Percentiles rank a stretch among this genome's conserved stretches.
phyloP scores from a whole-genome alignment of 371 early-diverging fungal species.

The Lichtheimia hyalospora region DNA sequence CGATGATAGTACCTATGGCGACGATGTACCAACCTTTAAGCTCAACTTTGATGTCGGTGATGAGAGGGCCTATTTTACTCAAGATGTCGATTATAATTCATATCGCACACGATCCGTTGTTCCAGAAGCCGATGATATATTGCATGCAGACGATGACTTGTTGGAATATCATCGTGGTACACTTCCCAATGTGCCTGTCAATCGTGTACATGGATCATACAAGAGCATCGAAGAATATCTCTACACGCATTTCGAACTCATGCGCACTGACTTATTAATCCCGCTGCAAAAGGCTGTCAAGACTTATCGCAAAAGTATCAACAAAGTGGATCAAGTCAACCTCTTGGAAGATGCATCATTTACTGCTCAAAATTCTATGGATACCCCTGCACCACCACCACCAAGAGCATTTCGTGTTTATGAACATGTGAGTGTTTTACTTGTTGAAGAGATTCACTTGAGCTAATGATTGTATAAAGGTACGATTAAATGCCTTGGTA shows the following conservation, averaged over 20 bases:
- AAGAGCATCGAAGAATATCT: constrained; percentile 58
- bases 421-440: constrained; percentile 30
- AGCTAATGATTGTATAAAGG: constrained; percentile 23
- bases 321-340: constrained; percentile 7
- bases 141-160: constrained; percentile 9
- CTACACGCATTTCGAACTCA: constrained; percentile 63
- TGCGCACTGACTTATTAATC: constrained; percentile 63
- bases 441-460: background rate
- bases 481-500: constrained; percentile 54
- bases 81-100: constrained; percentile 26
- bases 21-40: constrained; percentile 9
- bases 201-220: constrained; percentile 45
- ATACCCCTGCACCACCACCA: background rate
- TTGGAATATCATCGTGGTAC: constrained; percentile 3
- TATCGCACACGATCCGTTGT: constrained; percentile 26
- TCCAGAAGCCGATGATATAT: constrained; percentile 29
- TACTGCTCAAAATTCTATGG: background rate
- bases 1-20: background rate
- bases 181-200: constrained; percentile 52
- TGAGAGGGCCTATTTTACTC: constrained; percentile 23
- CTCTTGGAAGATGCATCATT: background rate
- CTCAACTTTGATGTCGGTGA: constrained; percentile 28
- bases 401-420: constrained; percentile 24
- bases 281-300: constrained; percentile 56
- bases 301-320: constrained; percentile 29